Conservation (phyloP, 1,284 basidiomycete genomes). For the Thecaphora frezii region DNA sequence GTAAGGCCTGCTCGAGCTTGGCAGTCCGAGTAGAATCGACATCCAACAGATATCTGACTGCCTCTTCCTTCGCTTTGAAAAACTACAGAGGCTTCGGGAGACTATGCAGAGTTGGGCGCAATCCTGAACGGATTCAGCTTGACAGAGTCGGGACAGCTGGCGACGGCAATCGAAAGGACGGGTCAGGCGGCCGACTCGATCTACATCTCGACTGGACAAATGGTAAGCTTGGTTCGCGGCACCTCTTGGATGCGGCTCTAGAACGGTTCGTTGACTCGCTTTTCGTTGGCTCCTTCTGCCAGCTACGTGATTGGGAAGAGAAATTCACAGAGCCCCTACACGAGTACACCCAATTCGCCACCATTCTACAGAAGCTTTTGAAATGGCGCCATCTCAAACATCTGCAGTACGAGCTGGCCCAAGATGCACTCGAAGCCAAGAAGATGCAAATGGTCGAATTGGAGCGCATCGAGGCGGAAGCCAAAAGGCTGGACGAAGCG, state of each 20-base stretch:
- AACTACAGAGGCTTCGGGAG: conserved; percentile 80
- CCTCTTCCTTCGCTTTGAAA: conserved; percentile 10
- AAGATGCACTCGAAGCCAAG: conserved; percentile 84
- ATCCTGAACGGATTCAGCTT: conserved; percentile 93
- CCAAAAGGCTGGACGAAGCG: conserved; percentile 83
- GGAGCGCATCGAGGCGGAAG: conserved; percentile 89
- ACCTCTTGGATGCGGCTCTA: too few species aligned
- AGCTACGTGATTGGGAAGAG: conserved; percentile 72
- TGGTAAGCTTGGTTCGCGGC: conserved; percentile 21
- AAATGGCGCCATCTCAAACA: conserved; percentile 97
- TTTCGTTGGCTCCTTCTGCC: conserved; percentile 4
- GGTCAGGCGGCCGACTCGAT: conserved; percentile 94
- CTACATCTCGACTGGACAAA: conserved; percentile 77
- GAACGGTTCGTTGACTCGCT: background rate
- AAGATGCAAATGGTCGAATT: conserved; percentile 83
- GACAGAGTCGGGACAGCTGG: conserved; percentile 73
- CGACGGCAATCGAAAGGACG: conserved; percentile 81
- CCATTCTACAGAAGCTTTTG: conserved; percentile 89
- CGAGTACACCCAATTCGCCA: conserved; percentile 91
- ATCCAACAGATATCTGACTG: too few species aligned
- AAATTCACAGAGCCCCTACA: conserved; percentile 93
- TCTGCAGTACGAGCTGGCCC: conserved; percentile 94
- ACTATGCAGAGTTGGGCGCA: conserved; percentile 91
- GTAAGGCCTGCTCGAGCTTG: background rate
- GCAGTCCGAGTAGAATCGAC: too few species aligned